Evolutionary conservation across 2,329 filamentous ascomycete species (phyloP).

Genomic region (Pseudocercospora macadamiae): DNA sequence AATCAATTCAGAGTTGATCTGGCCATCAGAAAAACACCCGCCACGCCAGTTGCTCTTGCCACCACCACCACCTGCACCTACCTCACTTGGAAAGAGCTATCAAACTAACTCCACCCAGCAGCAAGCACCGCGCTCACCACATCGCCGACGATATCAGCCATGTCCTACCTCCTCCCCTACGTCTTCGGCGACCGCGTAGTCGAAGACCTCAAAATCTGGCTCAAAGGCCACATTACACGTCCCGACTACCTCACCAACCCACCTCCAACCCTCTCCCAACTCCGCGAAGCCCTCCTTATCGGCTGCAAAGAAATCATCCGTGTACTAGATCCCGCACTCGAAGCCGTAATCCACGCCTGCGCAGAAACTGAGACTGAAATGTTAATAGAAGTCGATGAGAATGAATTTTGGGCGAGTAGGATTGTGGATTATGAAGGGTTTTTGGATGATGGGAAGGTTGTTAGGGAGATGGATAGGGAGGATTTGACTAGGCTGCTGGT

Average conservation of each 20-base stretch:
- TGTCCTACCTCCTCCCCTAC: not conserved
- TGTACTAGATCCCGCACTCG: conserved; percentile 21
- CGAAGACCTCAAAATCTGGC: conserved; percentile 18
- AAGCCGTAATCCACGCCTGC: conserved; percentile 6
- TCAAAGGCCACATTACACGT: conserved; percentile 13
- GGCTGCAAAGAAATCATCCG: conserved; percentile 15
- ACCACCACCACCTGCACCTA: too few relatives aligned
- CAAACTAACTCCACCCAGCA: too few relatives aligned
- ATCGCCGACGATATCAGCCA: too few relatives aligned
- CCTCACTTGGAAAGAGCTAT: too few relatives aligned
- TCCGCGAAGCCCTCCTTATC: conserved; percentile 13
- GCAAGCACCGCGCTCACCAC: too few relatives aligned
- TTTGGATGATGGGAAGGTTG: not conserved
- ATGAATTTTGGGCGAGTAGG: conserved; percentile 14
- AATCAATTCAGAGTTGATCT: too few relatives aligned
- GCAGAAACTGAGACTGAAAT: conserved; percentile 12
- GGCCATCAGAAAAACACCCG: too few relatives aligned
- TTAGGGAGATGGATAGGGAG: not conserved
- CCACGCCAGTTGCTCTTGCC: too few relatives aligned
- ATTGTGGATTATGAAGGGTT: conserved; percentile 12
- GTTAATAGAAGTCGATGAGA: conserved; percentile 16
- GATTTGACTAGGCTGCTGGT: conserved; percentile 7
- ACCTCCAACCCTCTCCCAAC: conserved; percentile 7
- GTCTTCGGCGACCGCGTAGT: not conserved
- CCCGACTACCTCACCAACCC: conserved; percentile 20